These are phyloP conservation scores for Globisporangium middletonii DNA, from an alignment of 352 stramenopile species.

Conservation along the genomic window DNA sequence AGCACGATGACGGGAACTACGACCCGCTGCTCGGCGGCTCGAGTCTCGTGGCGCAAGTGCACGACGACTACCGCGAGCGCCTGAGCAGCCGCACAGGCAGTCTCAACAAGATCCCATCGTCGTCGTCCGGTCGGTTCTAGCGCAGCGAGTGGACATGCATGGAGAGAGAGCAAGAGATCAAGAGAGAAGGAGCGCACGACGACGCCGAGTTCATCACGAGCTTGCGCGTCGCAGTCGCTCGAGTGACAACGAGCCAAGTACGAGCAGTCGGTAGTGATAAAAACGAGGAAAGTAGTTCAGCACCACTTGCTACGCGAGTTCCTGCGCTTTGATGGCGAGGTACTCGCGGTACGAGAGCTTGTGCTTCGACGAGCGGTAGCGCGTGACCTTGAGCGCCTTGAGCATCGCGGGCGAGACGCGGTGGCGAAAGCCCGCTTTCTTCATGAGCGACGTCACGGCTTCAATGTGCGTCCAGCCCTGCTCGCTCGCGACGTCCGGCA, in stretches of 20 bases:
- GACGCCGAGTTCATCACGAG: too few relatives aligned
- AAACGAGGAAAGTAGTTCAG: too few relatives aligned
- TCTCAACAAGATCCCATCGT: constrained; percentile 14
- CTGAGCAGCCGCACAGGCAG: constrained; percentile 42
- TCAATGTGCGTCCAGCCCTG: constrained; percentile 70
- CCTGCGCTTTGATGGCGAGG: constrained; percentile 45
- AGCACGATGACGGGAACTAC: constrained; percentile 44
- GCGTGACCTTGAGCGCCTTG: constrained; percentile 58
- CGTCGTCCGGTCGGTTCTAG: constrained; percentile 12
- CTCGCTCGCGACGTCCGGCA: constrained; percentile 71
- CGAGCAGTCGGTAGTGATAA: too few relatives aligned
- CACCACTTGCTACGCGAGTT: constrained; percentile 3
- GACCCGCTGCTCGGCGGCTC: constrained; percentile 57
- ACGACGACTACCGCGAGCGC: constrained; percentile 71
- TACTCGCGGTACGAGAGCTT: constrained; percentile 81
- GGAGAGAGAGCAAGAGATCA: not conserved
- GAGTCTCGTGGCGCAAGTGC: constrained; percentile 65
- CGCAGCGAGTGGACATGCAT: too few relatives aligned
- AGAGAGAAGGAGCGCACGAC: too few relatives aligned
- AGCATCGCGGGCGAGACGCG: constrained; percentile 52
- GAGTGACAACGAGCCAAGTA: too few relatives aligned
- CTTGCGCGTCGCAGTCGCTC: too few relatives aligned
- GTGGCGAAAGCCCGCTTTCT: constrained; percentile 67
- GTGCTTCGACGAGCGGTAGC: constrained; percentile 79
- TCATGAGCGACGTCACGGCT: constrained; percentile 71